Percentiles rank a stretch among this genome's conserved stretches.
phyloP scores from a whole-genome alignment of 2,329 filamentous ascomycete species.

The Alternaria novae-zelandiae region DNA sequence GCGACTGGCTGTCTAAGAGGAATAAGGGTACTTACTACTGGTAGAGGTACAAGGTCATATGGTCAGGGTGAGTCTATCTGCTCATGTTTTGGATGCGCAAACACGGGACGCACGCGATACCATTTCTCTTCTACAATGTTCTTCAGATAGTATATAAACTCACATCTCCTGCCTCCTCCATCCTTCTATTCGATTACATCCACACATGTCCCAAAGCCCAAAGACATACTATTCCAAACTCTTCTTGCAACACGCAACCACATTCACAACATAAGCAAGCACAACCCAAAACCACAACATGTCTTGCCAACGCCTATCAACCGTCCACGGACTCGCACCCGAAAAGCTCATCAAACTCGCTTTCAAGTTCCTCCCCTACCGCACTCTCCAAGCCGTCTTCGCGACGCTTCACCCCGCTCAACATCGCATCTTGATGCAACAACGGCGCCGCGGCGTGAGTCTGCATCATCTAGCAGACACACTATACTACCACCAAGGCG shows the following conservation, averaged over 20 bases:
- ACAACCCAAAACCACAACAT: background rate
- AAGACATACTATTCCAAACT: background rate
- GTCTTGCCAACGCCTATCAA: background rate
- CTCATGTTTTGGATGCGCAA: background rate
- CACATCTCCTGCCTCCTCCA: background rate
- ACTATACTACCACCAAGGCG: background rate
- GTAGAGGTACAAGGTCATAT: background rate
- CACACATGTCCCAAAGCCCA: background rate
- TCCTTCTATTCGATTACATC: background rate
- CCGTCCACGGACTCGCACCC: background rate
- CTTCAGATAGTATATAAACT: background rate
- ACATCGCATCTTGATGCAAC: background rate
- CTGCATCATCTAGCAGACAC: background rate
- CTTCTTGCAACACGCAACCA: background rate
- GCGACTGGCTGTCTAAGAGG: background rate
- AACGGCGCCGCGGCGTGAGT: background rate
- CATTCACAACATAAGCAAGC: background rate
- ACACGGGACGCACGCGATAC: background rate
- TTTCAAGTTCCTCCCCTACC: background rate
- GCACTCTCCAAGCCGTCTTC: background rate
- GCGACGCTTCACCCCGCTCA: background rate
- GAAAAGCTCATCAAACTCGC: background rate
- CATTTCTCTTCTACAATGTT: background rate
- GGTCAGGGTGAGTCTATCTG: background rate
- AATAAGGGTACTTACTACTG: background rate